These are phyloP conservation scores for Colletotrichum orchidophilum DNA, from an alignment of 2,329 filamentous ascomycete genomes.

Conservation along the genomic window DNA sequence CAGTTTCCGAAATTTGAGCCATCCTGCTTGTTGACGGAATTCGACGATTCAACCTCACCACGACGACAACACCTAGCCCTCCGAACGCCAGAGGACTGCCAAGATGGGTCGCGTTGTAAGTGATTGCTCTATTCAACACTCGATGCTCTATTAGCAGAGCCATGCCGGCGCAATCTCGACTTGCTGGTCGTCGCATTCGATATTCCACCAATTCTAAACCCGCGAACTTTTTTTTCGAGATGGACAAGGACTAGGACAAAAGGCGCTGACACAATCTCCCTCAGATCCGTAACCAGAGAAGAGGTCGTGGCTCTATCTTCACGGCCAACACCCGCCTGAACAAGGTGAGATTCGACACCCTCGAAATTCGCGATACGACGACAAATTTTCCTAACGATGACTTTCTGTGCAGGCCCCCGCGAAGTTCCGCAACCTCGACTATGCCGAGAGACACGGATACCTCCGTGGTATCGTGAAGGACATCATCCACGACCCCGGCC, in stretches of 20 bases:
- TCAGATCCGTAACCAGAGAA: conserved; percentile 72
- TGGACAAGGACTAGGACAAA: neutral
- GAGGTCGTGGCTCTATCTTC: conserved; percentile 68
- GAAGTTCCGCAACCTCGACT: conserved; percentile 97
- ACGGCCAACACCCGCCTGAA: conserved; percentile 88
- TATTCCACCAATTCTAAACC: conserved; percentile 13
- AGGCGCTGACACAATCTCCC: conserved; percentile 22
- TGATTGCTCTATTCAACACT: conserved; percentile 34
- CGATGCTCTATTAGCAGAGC: neutral
- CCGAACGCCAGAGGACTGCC: conserved; percentile 38
- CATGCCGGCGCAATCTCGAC: neutral
- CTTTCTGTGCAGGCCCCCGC: conserved; percentile 52
- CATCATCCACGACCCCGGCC: conserved; percentile 98
- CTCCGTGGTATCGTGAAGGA: conserved; percentile 97
- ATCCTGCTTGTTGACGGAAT: neutral
- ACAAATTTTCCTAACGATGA: conserved; percentile 26
- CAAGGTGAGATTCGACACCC: conserved; percentile 81
- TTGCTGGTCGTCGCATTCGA: conserved; percentile 10
- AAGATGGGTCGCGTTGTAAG: conserved; percentile 64
- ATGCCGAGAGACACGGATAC: conserved; percentile 96
- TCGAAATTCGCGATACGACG: conserved; percentile 10
- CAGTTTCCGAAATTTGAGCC: neutral
- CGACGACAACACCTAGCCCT: conserved; percentile 34
- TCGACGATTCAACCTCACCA: conserved; percentile 28
- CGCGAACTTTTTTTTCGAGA: conserved; percentile 21